Conservation (phyloP, 306 rosid species). For the Castanopsis chinensis region DNA sequence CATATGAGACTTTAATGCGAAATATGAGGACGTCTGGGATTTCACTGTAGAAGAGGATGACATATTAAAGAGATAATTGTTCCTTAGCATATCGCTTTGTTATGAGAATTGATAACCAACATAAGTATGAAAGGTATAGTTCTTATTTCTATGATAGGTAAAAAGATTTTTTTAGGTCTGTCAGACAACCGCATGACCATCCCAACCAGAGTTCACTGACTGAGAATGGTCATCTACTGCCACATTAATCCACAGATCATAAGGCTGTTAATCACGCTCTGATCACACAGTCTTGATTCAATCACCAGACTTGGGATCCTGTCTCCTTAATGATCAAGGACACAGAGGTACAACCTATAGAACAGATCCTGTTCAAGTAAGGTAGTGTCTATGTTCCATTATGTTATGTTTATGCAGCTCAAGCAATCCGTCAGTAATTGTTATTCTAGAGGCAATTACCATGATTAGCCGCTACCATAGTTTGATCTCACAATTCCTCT, state of each 20-base stretch:
- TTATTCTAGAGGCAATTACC: neutral
- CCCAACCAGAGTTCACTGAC: neutral
- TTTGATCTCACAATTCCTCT: too few species aligned
- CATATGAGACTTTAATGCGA: conserved; percentile 92
- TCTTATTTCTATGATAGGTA: neutral
- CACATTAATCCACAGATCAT: neutral
- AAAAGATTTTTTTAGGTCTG: neutral
- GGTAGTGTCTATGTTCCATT: neutral
- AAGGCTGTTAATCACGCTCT: neutral
- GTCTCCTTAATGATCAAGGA: neutral
- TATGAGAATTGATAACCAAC: conserved; percentile 11
- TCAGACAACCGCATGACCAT: neutral
- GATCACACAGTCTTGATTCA: neutral
- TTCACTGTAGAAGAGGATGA: conserved; percentile 72
- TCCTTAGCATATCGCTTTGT: neutral
- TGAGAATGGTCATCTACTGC: neutral
- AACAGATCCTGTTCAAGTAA: neutral
- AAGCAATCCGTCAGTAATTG: neutral
- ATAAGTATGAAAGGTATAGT: conserved; percentile 13
- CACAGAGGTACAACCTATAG: neutral
- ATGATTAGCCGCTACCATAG: too few species aligned
- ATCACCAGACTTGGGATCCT: neutral
- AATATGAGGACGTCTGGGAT: conserved; percentile 93
- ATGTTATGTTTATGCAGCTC: neutral
- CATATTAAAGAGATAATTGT: conserved; percentile 44